Percentiles rank a stretch among this genome's conserved stretches.
phyloP scores from a whole-genome alignment of 78 protist species.

The Pigoraptor vietnamica region DNA sequence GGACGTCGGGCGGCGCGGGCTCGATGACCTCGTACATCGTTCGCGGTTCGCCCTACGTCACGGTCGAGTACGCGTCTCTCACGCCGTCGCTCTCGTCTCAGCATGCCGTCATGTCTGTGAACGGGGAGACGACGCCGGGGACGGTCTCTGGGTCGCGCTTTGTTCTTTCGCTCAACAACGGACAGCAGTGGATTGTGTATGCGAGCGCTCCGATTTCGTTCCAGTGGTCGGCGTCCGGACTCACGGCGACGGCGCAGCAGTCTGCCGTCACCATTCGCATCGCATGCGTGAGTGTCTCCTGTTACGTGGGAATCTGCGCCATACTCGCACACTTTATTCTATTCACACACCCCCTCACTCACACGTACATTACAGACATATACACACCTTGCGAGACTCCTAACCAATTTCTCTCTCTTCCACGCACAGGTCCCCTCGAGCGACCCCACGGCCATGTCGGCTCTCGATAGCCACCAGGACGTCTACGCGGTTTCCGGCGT shows the following conservation, averaged over 20 bases:
- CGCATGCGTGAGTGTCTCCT: background rate
- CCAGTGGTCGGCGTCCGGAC: background rate
- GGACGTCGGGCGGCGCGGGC: background rate
- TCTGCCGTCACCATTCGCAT: background rate
- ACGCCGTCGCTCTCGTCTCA: background rate
- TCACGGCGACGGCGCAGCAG: background rate
- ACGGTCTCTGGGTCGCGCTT: background rate
- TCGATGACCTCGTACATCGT: background rate
- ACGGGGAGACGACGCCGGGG: background rate
- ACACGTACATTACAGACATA: too few relatives aligned
- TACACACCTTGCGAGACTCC: too few relatives aligned
- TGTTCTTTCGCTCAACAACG: background rate
- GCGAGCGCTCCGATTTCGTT: background rate
- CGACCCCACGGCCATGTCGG: too few relatives aligned
- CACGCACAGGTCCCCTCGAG: too few relatives aligned
- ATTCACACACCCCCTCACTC: too few relatives aligned
- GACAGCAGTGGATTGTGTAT: background rate
- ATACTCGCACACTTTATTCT: too few relatives aligned
- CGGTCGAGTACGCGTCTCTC: background rate
- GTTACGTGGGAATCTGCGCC: too few relatives aligned
- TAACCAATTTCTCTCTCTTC: too few relatives aligned
- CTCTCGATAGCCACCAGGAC: background rate
- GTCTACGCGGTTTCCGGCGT: background rate
- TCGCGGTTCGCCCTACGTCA: background rate
- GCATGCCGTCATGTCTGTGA: background rate